Conservation (phyloP, 805 yeast genomes). For the Saccharomycopsis fodiens region DNA sequence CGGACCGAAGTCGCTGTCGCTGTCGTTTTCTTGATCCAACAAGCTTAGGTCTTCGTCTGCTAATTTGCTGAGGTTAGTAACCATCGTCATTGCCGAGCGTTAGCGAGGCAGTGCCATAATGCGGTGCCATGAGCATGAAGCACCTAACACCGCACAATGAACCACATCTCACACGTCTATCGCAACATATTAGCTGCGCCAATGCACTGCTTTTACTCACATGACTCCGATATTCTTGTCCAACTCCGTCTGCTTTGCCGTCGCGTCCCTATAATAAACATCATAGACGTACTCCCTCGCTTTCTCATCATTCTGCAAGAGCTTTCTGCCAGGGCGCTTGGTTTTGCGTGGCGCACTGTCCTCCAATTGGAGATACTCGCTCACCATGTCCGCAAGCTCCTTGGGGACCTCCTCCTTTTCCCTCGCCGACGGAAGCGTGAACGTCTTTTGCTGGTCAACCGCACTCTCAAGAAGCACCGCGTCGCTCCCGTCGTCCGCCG, state of each 20-base stretch:
- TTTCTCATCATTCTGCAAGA: constrained; percentile 20
- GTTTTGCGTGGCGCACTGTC: constrained; percentile 9
- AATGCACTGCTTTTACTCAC: background rate
- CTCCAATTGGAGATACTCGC: constrained; percentile 43
- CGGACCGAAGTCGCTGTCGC: constrained; percentile 31
- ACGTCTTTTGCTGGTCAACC: constrained; percentile 20
- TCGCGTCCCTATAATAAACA: constrained; percentile 58
- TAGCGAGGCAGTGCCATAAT: no score
- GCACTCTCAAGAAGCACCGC: constrained; percentile 17
- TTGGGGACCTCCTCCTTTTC: constrained; percentile 39
- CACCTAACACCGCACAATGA: no score
- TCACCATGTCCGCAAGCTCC: constrained; percentile 70
- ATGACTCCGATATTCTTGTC: constrained; percentile 24
- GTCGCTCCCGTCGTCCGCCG: background rate
- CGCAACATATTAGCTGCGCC: no score
- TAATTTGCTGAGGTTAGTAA: constrained; percentile 24
- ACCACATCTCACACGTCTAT: no score
- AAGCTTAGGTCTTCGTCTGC: constrained; percentile 30
- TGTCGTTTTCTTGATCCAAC: constrained; percentile 31
- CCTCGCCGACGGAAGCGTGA: constrained; percentile 8
- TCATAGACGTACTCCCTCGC: constrained; percentile 83
- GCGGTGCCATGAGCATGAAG: no score
- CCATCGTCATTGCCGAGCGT: constrained; percentile 14
- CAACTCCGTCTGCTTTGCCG: constrained; percentile 29
- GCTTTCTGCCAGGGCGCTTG: constrained; percentile 8